Percentiles rank a stretch among this genome's conserved stretches.
Conservation (phyloP, 78 protist species). For the Emiliania huxleyi region DNA sequence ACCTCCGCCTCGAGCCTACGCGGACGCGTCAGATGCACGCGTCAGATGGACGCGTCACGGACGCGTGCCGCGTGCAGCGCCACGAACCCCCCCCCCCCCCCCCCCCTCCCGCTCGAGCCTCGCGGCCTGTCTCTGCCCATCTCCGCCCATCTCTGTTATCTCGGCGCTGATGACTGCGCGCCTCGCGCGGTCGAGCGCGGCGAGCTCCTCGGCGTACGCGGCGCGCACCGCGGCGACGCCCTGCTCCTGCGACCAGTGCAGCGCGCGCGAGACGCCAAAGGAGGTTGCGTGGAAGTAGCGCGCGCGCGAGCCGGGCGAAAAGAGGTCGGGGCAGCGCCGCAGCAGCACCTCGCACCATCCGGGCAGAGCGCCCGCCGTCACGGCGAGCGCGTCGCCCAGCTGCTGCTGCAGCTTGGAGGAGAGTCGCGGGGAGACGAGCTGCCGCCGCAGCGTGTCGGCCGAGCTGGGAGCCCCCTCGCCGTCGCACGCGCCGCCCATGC, state of each 20-base stretch:
- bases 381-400: background rate
- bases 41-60: too few relatives aligned
- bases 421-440: background rate
- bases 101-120: too few relatives aligned
- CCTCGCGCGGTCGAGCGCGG: background rate
- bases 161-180: too few relatives aligned
- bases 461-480: background rate
- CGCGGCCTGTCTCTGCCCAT: too few relatives aligned
- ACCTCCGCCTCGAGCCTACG: background rate
- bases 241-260: background rate
- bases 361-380: background rate
- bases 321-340: background rate
- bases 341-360: background rate
- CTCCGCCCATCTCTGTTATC: too few relatives aligned
- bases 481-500: too few relatives aligned
- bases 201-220: slow-evolving; percentile 7
- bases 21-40: too few relatives aligned
- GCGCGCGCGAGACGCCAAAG: background rate
- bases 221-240: background rate
- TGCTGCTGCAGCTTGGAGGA: background rate
- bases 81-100: too few relatives aligned
- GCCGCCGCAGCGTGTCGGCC: background rate
- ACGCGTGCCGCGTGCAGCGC: too few relatives aligned
- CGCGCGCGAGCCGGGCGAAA: background rate
- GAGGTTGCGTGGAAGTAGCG: background rate